phyloP scores from a whole-genome alignment of 1,139 yeast species.

The Entelexis paramagnoliae region DNA sequence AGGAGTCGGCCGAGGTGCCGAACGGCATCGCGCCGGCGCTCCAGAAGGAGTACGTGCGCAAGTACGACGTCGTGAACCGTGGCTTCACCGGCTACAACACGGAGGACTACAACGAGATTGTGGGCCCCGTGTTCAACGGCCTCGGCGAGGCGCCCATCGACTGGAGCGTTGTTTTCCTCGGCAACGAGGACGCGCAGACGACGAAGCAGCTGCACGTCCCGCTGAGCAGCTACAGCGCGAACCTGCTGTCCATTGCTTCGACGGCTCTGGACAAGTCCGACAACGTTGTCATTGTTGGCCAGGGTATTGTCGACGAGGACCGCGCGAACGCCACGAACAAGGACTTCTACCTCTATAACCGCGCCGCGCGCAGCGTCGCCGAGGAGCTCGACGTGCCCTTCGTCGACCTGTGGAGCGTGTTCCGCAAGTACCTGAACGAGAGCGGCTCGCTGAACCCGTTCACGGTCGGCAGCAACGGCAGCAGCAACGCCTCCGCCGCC shows the following conservation, averaged over 20 bases:
- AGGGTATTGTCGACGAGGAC: constrained; percentile 15
- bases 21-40: constrained; percentile 40
- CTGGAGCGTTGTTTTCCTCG: constrained; percentile 51
- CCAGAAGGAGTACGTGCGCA: constrained; percentile 38
- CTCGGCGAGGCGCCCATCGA: constrained; percentile 12
- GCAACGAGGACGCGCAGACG: constrained; percentile 61
- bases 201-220: constrained; percentile 43
- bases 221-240: constrained; percentile 35
- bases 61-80: constrained; percentile 46
- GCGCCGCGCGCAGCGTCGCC: constrained; percentile 13
- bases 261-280: constrained; percentile 6
- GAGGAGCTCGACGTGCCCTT: constrained; percentile 8
- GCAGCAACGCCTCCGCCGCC: neutral
- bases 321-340: constrained; percentile 9
- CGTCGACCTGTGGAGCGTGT: constrained; percentile 14
- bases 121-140: constrained; percentile 13
- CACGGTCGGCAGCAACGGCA: neutral
- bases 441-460: constrained; percentile 6
- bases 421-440: constrained; percentile 15
- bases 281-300: constrained; percentile 7
- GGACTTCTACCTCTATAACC: constrained; percentile 14
- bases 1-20: constrained; percentile 7
- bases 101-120: constrained; percentile 23
- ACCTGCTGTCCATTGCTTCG: constrained; percentile 26
- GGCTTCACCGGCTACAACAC: constrained; percentile 56